These are phyloP conservation scores for Yamagishiella unicocca DNA, from an alignment of 139 green algal species.

Conservation along the genomic window DNA sequence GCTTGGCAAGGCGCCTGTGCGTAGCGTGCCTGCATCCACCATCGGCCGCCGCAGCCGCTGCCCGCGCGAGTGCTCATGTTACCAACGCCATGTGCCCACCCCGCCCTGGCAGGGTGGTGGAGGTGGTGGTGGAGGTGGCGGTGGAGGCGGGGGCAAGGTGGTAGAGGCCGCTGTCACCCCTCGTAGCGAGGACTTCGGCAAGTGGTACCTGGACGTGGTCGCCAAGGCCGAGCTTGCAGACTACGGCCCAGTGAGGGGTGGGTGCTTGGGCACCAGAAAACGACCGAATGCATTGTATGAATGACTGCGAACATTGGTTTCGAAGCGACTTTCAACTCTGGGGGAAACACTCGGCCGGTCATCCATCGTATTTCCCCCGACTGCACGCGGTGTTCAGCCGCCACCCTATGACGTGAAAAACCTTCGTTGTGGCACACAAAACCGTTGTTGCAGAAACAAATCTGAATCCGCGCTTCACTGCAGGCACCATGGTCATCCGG, in stretches of 20 bases:
- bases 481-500: constrained; percentile 99
- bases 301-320: not conserved
- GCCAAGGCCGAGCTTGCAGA: constrained; percentile 94
- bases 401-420: no score
- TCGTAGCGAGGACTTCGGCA: constrained; percentile 87
- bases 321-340: not conserved
- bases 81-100: not conserved
- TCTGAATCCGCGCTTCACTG: not conserved
- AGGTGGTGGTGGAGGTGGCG: constrained; percentile 16
- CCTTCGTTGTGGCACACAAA: no score
- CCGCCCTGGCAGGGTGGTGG: not conserved
- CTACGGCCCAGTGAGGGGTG: constrained; percentile 95
- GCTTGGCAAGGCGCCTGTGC: no score
- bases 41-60: not conserved
- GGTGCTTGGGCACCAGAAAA: not conserved
- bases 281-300: not conserved
- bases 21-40: not conserved
- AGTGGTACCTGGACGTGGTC: constrained; percentile 97
- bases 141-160: constrained; percentile 60
- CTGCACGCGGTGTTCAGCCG: no score
- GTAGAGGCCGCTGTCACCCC: constrained; percentile 82
- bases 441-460: no score
- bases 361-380: not conserved
- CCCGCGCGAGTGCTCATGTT: not conserved
- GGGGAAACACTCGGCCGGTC: not conserved